These are phyloP conservation scores for Scheffersomyces quercinus DNA, from an alignment of 1,139 yeast genomes.

Conservation along the genomic window DNA sequence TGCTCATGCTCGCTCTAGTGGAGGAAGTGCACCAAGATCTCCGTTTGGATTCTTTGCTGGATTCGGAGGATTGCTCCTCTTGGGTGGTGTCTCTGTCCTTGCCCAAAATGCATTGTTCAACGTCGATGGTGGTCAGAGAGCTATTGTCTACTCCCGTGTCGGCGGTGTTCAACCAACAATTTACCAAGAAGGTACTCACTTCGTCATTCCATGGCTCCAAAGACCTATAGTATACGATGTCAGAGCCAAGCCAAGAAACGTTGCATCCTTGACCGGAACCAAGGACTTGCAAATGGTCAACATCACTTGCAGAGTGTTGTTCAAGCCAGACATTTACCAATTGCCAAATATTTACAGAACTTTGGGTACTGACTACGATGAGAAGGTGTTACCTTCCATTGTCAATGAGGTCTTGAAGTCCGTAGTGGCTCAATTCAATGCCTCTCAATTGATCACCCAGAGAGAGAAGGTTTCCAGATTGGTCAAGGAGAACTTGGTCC, in stretches of 20 bases:
- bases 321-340: conserved; percentile 78
- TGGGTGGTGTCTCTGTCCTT: conserved; percentile 71
- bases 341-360: conserved; percentile 89
- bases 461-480: conserved; percentile 93
- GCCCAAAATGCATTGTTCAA: conserved; percentile 81
- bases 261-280: conserved; percentile 96
- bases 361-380: conserved; percentile 91
- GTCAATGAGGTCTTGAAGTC: conserved; percentile 95
- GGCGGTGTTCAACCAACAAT: conserved; percentile 86
- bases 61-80: conserved; percentile 68
- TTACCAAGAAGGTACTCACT: conserved; percentile 93
- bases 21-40: conserved; percentile 47
- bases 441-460: conserved; percentile 95
- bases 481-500: conserved; percentile 85
- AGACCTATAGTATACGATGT: conserved; percentile 92
- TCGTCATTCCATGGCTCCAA: conserved; percentile 92
- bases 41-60: conserved; percentile 72
- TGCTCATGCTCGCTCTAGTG: conserved; percentile 44
- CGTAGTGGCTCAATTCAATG: conserved; percentile 97
- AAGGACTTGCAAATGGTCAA: conserved; percentile 99
- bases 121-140: conserved; percentile 99
- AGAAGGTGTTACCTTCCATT: conserved; percentile 92
- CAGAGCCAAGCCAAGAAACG: conserved; percentile 95
- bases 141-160: conserved; percentile 86
- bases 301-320: conserved; percentile 94